phyloP scores from a whole-genome alignment of 371 early-diverging fungal species.

The Lichtheimia ornata region DNA sequence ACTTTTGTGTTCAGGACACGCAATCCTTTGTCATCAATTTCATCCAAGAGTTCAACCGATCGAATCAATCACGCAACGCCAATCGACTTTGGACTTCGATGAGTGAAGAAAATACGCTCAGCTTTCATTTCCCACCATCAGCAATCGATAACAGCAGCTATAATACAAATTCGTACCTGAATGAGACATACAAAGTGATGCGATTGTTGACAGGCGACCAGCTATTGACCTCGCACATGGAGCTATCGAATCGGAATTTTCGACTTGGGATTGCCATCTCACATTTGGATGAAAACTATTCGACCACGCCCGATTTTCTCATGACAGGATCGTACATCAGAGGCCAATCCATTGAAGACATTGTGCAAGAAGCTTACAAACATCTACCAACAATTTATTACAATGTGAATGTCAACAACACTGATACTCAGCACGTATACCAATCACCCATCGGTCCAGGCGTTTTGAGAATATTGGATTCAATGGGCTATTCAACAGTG shows the following conservation, averaged over 20 bases:
- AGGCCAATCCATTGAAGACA: constrained; percentile 29
- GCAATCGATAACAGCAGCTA: constrained; percentile 32
- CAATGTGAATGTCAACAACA: constrained; percentile 16
- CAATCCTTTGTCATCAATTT: constrained; percentile 49
- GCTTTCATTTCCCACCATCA: constrained; percentile 34
- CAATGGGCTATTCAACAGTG: constrained; percentile 47
- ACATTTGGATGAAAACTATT: constrained; percentile 39
- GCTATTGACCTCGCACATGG: constrained; percentile 17
- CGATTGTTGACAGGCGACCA: constrained; percentile 35
- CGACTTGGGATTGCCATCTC: constrained; percentile 45
- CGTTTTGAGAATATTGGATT: constrained; percentile 43
- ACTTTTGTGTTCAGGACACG: constrained; percentile 42
- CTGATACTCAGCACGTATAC: constrained; percentile 22
- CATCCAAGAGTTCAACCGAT: constrained; percentile 29
- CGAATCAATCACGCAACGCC: constrained; percentile 34
- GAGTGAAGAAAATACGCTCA: constrained; percentile 30
- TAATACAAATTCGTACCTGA: constrained; percentile 31
- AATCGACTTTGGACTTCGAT: constrained; percentile 35
- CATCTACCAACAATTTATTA: constrained; percentile 31
- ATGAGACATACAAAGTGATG: constrained; percentile 36
- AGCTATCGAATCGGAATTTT: constrained; percentile 27
- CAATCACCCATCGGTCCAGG: constrained; percentile 50
- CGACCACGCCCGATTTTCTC: constrained; percentile 39
- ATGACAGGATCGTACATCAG: constrained; percentile 30
- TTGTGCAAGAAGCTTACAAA: constrained; percentile 28